Percentiles rank a stretch among this genome's conserved stretches.
These are phyloP conservation scores for Blastobotrys petasosporus DNA, from an alignment of 1,139 yeast species.

Conservation along the genomic window DNA sequence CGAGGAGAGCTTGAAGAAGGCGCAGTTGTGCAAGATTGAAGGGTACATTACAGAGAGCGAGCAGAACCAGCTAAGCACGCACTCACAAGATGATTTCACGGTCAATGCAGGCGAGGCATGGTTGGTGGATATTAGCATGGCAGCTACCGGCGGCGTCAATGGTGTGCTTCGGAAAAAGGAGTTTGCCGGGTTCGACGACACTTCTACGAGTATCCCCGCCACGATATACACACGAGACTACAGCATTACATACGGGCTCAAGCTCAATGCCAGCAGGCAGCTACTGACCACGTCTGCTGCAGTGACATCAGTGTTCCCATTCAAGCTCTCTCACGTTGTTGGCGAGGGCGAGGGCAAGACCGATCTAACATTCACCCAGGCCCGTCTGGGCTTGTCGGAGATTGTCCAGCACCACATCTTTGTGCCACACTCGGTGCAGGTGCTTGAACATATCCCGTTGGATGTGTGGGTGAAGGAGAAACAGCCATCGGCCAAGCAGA, in stretches of 20 bases:
- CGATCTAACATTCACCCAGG: slow-evolving; percentile 36
- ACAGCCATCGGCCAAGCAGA: slow-evolving; percentile 13
- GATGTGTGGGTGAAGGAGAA: slow-evolving; percentile 47
- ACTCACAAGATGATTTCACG: slow-evolving; percentile 44
- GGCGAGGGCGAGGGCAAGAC: slow-evolving; percentile 18
- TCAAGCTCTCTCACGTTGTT: slow-evolving; percentile 50
- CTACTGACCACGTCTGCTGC: slow-evolving; percentile 67
- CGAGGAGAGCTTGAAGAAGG: slow-evolving; percentile 70
- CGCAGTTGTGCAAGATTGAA: slow-evolving; percentile 37
- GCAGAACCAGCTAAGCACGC: slow-evolving; percentile 10
- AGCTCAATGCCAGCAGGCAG: slow-evolving; percentile 66
- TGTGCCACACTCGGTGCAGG: slow-evolving; percentile 65
- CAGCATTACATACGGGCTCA: slow-evolving; percentile 70
- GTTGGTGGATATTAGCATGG: slow-evolving; percentile 74
- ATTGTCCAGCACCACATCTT: slow-evolving; percentile 75
- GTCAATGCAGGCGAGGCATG: slow-evolving; percentile 83
- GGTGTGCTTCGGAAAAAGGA: slow-evolving; percentile 27
- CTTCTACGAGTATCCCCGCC: slow-evolving; percentile 38
- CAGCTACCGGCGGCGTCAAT: slow-evolving; percentile 44
- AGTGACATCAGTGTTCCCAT: slow-evolving; percentile 79
- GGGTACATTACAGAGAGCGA: slow-evolving; percentile 18
- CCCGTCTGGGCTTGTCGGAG: slow-evolving; percentile 77
- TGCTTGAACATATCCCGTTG: slow-evolving; percentile 67
- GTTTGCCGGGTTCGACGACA: slow-evolving; percentile 28
- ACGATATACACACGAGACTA: slow-evolving; percentile 81